Conservation (phyloP, 2,329 filamentous ascomycete genomes). For the Huntiella omanensis region DNA sequence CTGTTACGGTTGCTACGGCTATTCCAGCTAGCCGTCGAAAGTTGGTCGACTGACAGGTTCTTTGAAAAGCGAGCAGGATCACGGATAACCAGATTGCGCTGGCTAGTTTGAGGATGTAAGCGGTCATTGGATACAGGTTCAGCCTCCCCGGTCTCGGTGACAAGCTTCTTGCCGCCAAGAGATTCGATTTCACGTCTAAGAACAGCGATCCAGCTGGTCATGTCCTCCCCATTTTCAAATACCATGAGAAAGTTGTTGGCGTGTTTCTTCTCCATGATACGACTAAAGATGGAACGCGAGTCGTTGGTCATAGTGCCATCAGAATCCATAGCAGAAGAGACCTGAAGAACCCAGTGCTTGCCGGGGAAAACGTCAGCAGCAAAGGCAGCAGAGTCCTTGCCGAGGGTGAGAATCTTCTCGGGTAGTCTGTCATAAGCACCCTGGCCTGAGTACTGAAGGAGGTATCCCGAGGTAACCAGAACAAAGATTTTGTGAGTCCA, state of each 20-base stretch:
- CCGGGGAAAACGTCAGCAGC: conserved; percentile 65
- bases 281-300: conserved; percentile 41
- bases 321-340: conserved; percentile 30
- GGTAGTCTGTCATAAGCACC: conserved; percentile 53
- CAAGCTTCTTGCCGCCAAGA: conserved; percentile 45
- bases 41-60: conserved; percentile 1
- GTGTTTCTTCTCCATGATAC: conserved; percentile 32
- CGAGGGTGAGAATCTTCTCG: conserved; percentile 53
- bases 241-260: conserved; percentile 52
- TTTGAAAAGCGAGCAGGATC: conserved; percentile 25
- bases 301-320: neutral
- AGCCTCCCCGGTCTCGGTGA: conserved; percentile 39
- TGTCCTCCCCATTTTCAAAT: conserved; percentile 51
- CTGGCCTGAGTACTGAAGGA: conserved; percentile 56
- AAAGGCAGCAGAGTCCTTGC: conserved; percentile 60
- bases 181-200: conserved; percentile 52
- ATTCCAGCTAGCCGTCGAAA: conserved; percentile 3
- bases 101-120: conserved; percentile 23
- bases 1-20: conserved; percentile 17
- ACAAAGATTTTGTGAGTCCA: conserved; percentile 57
- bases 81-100: conserved; percentile 28
- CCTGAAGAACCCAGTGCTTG: conserved; percentile 61
- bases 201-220: conserved; percentile 56
- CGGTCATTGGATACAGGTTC: conserved; percentile 22
- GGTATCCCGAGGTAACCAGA: conserved; percentile 48